Base-by-base conservation (phyloP, 164 flowering plant species). In the Tetracentron sinense region DNA sequence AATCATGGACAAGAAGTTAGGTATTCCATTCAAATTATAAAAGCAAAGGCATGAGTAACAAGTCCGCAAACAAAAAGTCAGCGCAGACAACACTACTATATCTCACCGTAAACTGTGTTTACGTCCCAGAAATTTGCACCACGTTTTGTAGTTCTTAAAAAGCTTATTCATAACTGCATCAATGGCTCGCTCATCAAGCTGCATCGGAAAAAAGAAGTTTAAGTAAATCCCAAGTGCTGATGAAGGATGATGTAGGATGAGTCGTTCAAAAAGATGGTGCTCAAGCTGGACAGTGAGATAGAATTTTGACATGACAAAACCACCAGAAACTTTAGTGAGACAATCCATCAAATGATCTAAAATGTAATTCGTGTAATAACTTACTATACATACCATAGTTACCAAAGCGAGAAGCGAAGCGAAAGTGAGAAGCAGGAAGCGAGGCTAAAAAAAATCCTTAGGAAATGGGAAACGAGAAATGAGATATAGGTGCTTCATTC, bases 41-140 rank as follows among this genome's bases (percentile, higher is more conserved):
- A 22, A 42, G 26, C 44, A 60, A 21, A 49, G 31, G 17, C n/a
- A 50, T 29, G 54, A 6, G 25, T 25, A 30, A 50, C 42, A 66
- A 38, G 19, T 28, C 19, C 1, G 26, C 54, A 21, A 12, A 16
- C 0, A 30, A 14, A 16, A 33, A 2, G 8, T 2, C 30, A n/a
- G 29, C 0, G 31, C 20, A 58, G n/a, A n/a, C n/a, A n/a, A n/a
- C 14, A 53, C n/a, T 52, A 48, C 17, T 10, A 30, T 30, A 59
- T 38, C 75, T 79, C 76, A 94, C 99, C 96, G 67, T 73, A 94
- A 77, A 74, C 97, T 94, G 78, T 85, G 92, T 78, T 89, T 95
- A 50, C 87, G 72, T 54, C 97, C 99, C 80, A 92, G 77, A 75
- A 83, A 95, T 64, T 95, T 95, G 82, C 97, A 95, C 99, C 99